These are phyloP conservation scores for Penicillium ochrochloron DNA, from an alignment of 495 filamentous ascomycete genomes.

Conservation along the genomic window DNA sequence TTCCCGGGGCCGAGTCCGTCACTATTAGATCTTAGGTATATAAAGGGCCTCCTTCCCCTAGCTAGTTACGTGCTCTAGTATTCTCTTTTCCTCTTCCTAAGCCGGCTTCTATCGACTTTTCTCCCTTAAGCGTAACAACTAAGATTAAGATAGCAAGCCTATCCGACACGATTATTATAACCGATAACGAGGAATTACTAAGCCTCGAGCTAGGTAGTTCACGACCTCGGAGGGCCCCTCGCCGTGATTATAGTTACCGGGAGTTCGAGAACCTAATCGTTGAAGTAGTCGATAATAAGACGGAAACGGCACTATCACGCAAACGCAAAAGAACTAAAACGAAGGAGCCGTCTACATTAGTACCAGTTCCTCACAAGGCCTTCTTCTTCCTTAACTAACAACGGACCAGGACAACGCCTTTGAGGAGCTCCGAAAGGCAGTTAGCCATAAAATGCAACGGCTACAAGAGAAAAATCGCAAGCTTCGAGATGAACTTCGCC, in stretches of 20 bases:
- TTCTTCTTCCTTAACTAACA: slow-evolving; percentile 8
- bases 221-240: not conserved
- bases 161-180: not conserved
- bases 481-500: slow-evolving; percentile 16
- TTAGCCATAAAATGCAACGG: slow-evolving; percentile 8
- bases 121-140: not conserved
- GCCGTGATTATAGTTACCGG: not conserved
- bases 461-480: slow-evolving; percentile 16
- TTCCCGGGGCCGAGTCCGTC: not conserved
- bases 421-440: not conserved
- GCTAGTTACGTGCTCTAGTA: slow-evolving; percentile 15
- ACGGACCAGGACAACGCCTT: slow-evolving; percentile 10
- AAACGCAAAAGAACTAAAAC: slow-evolving; percentile 15
- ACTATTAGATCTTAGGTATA: slow-evolving; percentile 8
- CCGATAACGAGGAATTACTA: not conserved
- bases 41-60: slow-evolving; percentile 15
- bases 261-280: not conserved
- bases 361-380: slow-evolving; percentile 12
- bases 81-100: slow-evolving; percentile 14
- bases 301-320: slow-evolving; percentile 11
- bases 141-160: not conserved
- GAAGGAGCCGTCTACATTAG: slow-evolving; percentile 11
- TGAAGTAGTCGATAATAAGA: slow-evolving; percentile 1
- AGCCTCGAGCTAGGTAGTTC: not conserved
- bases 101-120: not conserved